A percentile compares a stretch with the other conserved stretches of the same genome.
Evolutionary conservation across 768 basidiomycete species (phyloP).

Genomic region (Russula earlei): DNA sequence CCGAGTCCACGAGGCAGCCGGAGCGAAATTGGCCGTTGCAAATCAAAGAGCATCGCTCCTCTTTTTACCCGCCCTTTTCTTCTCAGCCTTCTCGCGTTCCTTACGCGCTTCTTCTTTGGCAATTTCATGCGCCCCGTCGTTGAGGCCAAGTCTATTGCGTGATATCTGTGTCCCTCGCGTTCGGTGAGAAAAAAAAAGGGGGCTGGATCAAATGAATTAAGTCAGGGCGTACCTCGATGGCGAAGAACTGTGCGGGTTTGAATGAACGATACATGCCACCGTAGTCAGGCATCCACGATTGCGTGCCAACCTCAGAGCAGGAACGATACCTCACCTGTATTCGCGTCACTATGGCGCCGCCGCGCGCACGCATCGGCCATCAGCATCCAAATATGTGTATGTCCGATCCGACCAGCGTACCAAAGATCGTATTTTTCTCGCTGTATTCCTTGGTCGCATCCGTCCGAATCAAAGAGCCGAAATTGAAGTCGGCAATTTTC

Average conservation of each 20-base stretch:
- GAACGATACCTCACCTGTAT: slow-evolving; percentile 44
- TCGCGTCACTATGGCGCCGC: slow-evolving; percentile 44
- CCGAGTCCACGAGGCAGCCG: not conserved
- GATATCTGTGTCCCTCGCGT: slow-evolving; percentile 51
- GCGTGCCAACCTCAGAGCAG: not conserved
- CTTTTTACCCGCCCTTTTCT: slow-evolving; percentile 36
- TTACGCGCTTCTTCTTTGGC: slow-evolving; percentile 59
- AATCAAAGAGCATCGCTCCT: slow-evolving; percentile 16
- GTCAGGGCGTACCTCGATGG: slow-evolving; percentile 58
- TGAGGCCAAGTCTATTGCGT: slow-evolving; percentile 83
- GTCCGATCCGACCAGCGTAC: slow-evolving; percentile 33
- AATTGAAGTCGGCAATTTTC: slow-evolving; percentile 89
- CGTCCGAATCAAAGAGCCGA: slow-evolving; percentile 86
- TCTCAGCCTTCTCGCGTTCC: slow-evolving; percentile 47
- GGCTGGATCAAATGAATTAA: not conserved
- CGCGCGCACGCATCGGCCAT: not conserved
- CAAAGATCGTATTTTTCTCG: slow-evolving; percentile 91
- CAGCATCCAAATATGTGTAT: not conserved
- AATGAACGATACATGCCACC: not conserved
- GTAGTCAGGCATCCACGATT: not conserved
- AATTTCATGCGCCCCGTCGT: slow-evolving; percentile 74
- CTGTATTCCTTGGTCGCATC: slow-evolving; percentile 75
- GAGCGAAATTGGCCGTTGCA: not conserved
- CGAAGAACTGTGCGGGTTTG: slow-evolving; percentile 62
- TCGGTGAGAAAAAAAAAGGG: not conserved